Evolutionary conservation across 331 rosid genomes (phyloP).

Genomic region (Phaseolus coccineus): DNA sequence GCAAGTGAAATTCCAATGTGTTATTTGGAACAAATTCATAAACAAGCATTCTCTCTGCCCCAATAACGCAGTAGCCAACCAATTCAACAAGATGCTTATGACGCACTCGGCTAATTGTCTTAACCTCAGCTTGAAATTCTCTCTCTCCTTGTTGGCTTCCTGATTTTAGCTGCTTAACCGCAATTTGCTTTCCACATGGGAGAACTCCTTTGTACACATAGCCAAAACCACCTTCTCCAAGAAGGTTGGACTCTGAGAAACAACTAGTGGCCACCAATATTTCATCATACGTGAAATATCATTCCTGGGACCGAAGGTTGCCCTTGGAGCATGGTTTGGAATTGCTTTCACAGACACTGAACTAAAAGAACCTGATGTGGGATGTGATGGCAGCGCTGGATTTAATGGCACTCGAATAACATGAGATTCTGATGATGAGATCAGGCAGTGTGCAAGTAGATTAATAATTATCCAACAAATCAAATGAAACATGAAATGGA

Average conservation of each 20-base stretch:
- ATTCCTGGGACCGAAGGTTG: conserved; percentile 29
- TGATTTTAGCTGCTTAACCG: conserved; percentile 62
- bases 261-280: conserved; percentile 60
- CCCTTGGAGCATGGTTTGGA: conserved; percentile 36
- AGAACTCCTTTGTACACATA: conserved; percentile 71
- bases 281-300: conserved; percentile 59
- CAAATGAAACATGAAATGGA: conserved; percentile 5
- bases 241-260: conserved; percentile 62
- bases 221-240: conserved; percentile 82
- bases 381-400: conserved; percentile 39
- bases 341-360: conserved; percentile 24
- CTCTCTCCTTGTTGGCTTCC: conserved; percentile 75
- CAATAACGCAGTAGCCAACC: conserved; percentile 61
- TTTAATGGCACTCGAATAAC: conserved; percentile 35
- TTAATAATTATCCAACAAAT: conserved; percentile 38
- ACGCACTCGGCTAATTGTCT: conserved; percentile 69
- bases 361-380: conserved; percentile 33
- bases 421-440: conserved; percentile 31
- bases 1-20: conserved; percentile 73
- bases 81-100: conserved; percentile 76
- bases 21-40: conserved; percentile 73
- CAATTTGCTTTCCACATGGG: conserved; percentile 65
- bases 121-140: conserved; percentile 79
- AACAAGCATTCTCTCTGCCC: conserved; percentile 60
- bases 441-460: conserved; percentile 8